Conservation (phyloP, 1,139 yeast species). For the Waltiozyma solani region DNA sequence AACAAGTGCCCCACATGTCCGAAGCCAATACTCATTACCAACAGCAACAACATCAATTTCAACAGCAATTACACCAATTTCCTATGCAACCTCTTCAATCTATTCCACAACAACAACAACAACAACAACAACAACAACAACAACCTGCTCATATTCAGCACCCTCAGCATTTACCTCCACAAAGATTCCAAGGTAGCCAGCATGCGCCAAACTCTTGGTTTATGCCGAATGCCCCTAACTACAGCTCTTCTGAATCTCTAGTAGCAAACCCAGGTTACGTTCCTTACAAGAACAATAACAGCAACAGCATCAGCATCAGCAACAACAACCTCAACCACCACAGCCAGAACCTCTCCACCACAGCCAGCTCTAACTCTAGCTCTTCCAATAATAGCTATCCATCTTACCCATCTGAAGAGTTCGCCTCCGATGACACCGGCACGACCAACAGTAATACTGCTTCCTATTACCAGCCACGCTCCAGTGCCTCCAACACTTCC, state of each 20-base stretch:
- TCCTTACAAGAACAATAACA: background rate
- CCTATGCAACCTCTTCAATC: too few species aligned
- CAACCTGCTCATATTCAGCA: too few species aligned
- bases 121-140: background rate
- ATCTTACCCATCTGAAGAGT: background rate
- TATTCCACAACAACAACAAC: background rate
- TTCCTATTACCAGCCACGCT: background rate
- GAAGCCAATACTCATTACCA: background rate
- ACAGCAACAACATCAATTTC: background rate
- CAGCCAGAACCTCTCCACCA: background rate
- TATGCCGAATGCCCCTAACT: slow-evolving; percentile 1
- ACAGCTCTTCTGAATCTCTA: slow-evolving; percentile 1
- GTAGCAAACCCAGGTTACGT: slow-evolving; percentile 2
- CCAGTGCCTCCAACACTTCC: slow-evolving; percentile 1
- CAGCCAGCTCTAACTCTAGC: too few species aligned
- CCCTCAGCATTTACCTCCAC: too few species aligned
- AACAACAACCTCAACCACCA: background rate
- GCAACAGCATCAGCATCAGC: background rate
- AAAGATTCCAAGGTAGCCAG: slow-evolving; percentile 3
- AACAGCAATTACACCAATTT: background rate
- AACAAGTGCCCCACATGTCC: background rate
- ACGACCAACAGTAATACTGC: background rate
- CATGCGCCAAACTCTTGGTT: slow-evolving; percentile 4
- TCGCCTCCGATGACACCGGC: background rate
- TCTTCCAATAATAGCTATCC: too few species aligned